Conservation (phyloP, 2,329 filamentous ascomycete genomes). For the Colletotrichum karsti region DNA sequence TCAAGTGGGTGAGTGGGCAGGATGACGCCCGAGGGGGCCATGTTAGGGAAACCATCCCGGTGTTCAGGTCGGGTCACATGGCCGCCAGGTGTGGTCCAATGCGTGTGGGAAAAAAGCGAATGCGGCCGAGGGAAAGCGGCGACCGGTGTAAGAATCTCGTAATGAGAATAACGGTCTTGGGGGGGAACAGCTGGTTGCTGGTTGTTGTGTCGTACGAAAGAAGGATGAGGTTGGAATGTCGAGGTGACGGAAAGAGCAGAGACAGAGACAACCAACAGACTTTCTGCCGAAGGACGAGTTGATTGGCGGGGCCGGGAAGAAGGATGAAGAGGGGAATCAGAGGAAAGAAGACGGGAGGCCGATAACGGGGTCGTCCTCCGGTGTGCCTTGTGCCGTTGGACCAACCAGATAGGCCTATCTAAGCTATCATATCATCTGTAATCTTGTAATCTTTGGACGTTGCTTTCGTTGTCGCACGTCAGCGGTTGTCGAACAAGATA, state of each 20-base stretch:
- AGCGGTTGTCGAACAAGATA: neutral
- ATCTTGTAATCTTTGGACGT: neutral
- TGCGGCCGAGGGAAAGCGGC: conserved; percentile 35
- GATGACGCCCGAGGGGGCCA: conserved; percentile 31
- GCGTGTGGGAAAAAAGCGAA: neutral
- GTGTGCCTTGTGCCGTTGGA: neutral
- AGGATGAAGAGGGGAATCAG: neutral
- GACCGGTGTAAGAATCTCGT: conserved; percentile 16
- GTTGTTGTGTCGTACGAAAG: neutral
- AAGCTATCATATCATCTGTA: conserved; percentile 3
- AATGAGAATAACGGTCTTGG: neutral
- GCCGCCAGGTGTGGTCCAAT: conserved; percentile 5
- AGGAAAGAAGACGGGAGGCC: conserved; percentile 4
- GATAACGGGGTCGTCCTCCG: neutral
- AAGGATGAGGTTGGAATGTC: neutral
- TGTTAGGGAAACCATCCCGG: conserved; percentile 36
- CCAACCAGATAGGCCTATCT: conserved; percentile 8
- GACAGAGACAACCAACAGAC: neutral
- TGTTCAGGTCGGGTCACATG: conserved; percentile 32
- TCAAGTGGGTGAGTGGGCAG: conserved; percentile 29
- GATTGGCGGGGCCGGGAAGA: neutral
- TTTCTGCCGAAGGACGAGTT: neutral
- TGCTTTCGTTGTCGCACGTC: neutral
- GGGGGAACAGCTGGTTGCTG: neutral
- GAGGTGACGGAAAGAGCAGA: neutral